Percentiles rank a stretch among this genome's conserved stretches.
Evolutionary conservation across 2,329 filamentous ascomycete genomes (phyloP).

Genomic region (Botryotinia narcissicola): DNA sequence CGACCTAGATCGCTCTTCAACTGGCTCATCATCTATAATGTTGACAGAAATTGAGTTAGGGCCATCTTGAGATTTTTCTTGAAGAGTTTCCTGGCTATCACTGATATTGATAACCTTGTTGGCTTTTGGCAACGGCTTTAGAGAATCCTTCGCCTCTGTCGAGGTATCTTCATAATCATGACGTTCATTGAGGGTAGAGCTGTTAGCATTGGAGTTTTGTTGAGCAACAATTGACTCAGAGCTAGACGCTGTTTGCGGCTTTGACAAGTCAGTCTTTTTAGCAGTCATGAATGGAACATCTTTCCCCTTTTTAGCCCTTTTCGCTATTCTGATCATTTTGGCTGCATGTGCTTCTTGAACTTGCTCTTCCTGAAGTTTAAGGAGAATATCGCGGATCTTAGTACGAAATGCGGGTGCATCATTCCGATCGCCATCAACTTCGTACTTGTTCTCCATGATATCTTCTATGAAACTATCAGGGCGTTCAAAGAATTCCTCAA

Average conservation of each 20-base stretch:
- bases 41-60: background rate
- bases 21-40: background rate
- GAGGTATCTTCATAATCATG: background rate
- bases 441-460: constrained; percentile 58
- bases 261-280: background rate
- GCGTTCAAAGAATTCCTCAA: constrained; percentile 74
- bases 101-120: constrained; percentile 12
- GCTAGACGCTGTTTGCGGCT: background rate
- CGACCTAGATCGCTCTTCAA: background rate
- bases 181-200: background rate
- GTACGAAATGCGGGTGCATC: constrained; percentile 58
- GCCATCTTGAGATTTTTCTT: background rate
- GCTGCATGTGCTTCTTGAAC: background rate
- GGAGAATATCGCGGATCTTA: constrained; percentile 64
- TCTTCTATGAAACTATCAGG: constrained; percentile 68
- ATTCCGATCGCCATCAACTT: constrained; percentile 52
- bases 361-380: constrained; percentile 60
- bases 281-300: background rate
- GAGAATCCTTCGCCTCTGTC: background rate
- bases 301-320: background rate
- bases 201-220: background rate
- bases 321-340: background rate
- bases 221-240: constrained; percentile 15
- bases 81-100: constrained; percentile 11
- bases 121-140: background rate